Base-by-base conservation (phyloP, 192 early-diverging fungal genomes). In the Jimgerdemannia lactiflua region DNA sequence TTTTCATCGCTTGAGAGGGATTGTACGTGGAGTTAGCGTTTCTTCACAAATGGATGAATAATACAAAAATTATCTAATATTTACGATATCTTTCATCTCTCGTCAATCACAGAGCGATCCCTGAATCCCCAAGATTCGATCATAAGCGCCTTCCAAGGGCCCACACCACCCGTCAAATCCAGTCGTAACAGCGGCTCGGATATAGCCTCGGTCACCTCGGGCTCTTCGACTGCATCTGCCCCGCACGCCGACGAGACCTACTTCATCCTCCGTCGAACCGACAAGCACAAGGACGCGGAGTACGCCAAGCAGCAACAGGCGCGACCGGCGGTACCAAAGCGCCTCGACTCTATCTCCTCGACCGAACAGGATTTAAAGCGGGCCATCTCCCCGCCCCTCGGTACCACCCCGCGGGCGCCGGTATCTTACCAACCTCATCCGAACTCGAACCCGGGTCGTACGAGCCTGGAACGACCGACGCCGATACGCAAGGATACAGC, bases 161-260 rank as follows among this genome's bases (percentile, higher is more conserved):
- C 42, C 14, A 3, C 69, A 39, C 75, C 75, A 40, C 43, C 75
- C 7, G 8, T 72, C 39, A 66, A 54, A 39, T 49, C 65, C 63
- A 41, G 54, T n/a, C 77, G 77, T 40, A 69, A 72, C 29, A 76
- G 69, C 43, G 75, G 79, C 49, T 73, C 77, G 14, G 77, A 82
- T 39, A 70, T 77, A 70, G 64, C 75, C 20, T 79, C 78, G 0
- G 70, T 75, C n/a, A 66, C 76, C 10, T 74, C 73, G 11, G 42
- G 65, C 41, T 73, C 77, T 29, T 78, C 77, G 9, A 72, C 41
- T 17, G 76, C 73, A 39, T 54, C 42, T 42, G 39, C 78, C 49
- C 78, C 78, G 66, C 43, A 69, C 20, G 74, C 65, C 43, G 71
- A 68, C 54, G 78, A 79, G 70, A 79, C 74, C 4, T 79, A 64